Percentiles rank a stretch among this genome's conserved stretches.
Evolutionary conservation across 768 basidiomycete genomes (phyloP).

Genomic region (Rhodotorula graminis): DNA sequence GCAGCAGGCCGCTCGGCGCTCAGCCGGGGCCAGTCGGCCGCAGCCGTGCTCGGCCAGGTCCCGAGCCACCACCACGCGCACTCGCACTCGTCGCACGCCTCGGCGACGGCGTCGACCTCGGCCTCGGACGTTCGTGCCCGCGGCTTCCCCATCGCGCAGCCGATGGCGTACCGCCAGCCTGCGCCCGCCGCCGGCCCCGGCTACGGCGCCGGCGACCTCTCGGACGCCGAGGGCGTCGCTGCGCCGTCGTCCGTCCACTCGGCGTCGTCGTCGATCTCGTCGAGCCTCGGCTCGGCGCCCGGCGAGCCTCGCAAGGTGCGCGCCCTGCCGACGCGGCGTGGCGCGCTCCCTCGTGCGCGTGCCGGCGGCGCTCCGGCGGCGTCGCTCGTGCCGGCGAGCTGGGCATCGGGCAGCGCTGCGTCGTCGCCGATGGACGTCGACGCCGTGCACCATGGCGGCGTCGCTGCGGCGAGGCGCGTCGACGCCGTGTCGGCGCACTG

Average conservation of each 20-base stretch:
- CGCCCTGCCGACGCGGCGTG: slow-evolving; percentile 4
- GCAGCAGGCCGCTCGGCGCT: background rate
- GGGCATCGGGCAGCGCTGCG: background rate
- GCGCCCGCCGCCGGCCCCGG: background rate
- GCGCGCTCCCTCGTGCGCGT: background rate
- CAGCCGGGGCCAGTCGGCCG: slow-evolving; percentile 2
- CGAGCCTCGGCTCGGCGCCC: background rate
- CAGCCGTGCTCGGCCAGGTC: slow-evolving; percentile 8
- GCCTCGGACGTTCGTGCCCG: background rate
- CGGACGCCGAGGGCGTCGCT: background rate
- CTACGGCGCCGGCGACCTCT: background rate
- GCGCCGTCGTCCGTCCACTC: too few species aligned
- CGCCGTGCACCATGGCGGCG: background rate
- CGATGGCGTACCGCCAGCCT: background rate
- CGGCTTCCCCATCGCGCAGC: slow-evolving; percentile 9
- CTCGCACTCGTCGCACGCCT: too few species aligned
- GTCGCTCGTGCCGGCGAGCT: background rate
- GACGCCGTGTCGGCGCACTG: slow-evolving; percentile 8
- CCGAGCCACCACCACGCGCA: too few species aligned
- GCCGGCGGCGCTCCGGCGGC: background rate
- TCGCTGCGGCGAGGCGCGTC: too few species aligned
- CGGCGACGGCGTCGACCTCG: too few species aligned
- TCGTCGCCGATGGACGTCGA: background rate
- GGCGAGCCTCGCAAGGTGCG: background rate
- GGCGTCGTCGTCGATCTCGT: background rate